A percentile compares a stretch with the other conserved stretches of the same genome.
phyloP scores from a whole-genome alignment of 495 filamentous ascomycete species.

The Talaromyces wortmannii region DNA sequence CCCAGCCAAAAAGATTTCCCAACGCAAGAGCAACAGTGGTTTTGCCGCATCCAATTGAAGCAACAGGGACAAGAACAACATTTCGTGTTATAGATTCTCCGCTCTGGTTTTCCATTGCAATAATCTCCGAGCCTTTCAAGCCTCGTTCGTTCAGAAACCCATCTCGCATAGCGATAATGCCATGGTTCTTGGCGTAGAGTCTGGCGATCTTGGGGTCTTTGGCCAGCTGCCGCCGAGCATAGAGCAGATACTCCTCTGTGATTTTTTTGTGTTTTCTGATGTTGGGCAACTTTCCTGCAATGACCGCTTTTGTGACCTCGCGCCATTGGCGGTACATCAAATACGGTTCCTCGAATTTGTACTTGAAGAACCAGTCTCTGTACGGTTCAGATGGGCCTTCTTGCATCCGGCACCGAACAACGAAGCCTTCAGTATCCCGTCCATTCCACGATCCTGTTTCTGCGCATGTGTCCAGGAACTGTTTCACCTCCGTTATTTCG shows the following conservation, averaged over 20 bases:
- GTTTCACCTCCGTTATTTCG: conserved; percentile 62
- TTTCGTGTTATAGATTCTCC: conserved; percentile 44
- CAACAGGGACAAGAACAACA: conserved; percentile 76
- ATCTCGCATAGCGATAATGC: conserved; percentile 88
- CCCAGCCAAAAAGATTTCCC: conserved; percentile 81
- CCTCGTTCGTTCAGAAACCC: conserved; percentile 77
- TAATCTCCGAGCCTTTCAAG: conserved; percentile 79
- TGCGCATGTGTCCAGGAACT: conserved; percentile 74
- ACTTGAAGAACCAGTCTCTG: conserved; percentile 98
- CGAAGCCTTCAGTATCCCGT: conserved; percentile 93
- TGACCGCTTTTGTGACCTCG: conserved; percentile 89
- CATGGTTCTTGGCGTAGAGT: conserved; percentile 78
- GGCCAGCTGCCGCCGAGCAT: conserved; percentile 65
- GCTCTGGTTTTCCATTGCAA: conserved; percentile 30
- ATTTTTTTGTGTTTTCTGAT: conserved; percentile 83
- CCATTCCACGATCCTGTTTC: conserved; percentile 83
- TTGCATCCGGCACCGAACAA: conserved; percentile 78
- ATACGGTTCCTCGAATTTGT: conserved; percentile 98
- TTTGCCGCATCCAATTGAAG: conserved; percentile 93
- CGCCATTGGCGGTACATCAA: conserved; percentile 98
- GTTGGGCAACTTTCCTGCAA: conserved; percentile 64
- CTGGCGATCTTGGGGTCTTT: conserved; percentile 55
- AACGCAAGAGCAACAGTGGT: conserved; percentile 86
- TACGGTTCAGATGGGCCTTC: conserved; percentile 40
- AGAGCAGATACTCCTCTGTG: conserved; percentile 84